Conservation (phyloP, 768 basidiomycete species). For the Serendipita sp. region DNA sequence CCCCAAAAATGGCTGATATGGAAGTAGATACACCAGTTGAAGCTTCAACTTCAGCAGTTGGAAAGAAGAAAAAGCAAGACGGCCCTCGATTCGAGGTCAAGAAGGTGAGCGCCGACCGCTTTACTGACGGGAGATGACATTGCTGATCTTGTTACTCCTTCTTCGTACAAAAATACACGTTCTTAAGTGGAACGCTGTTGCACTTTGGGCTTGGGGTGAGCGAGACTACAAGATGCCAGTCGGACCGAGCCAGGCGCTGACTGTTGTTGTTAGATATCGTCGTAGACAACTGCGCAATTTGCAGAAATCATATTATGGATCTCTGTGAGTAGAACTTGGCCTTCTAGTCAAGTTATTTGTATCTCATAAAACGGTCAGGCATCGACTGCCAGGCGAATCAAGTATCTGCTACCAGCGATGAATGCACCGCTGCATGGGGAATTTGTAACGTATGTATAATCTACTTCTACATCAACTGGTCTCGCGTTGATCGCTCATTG, state of each 20-base stretch:
- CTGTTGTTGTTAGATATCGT: conserved; percentile 61
- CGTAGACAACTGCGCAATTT: conserved; percentile 98
- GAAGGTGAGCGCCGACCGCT: conserved; percentile 48
- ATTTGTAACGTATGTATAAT: conserved; percentile 72
- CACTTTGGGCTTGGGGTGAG: conserved; percentile 97
- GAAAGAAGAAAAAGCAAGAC: conserved; percentile 34
- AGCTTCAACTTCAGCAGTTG: conserved; percentile 22
- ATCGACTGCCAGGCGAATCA: conserved; percentile 99
- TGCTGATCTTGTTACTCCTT: background rate
- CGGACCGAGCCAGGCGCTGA: background rate
- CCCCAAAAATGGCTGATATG: conserved; percentile 38
- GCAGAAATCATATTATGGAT: conserved; percentile 99
- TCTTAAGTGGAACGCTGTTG: conserved; percentile 90
- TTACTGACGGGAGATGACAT: background rate
- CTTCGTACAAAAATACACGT: background rate
- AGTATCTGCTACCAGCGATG: conserved; percentile 89
- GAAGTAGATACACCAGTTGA: conserved; percentile 51
- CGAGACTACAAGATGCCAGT: background rate
- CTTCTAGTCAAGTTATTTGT: background rate
- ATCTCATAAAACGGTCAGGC: conserved; percentile 33
- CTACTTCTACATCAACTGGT: conserved; percentile 2
- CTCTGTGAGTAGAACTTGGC: conserved; percentile 47
- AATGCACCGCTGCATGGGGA: conserved; percentile 97
- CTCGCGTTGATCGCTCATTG: no score
- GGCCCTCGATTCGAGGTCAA: conserved; percentile 81